Evolutionary conservation across 345 rosid genomes (phyloP).

Genomic region (Eucalyptus curtisii): DNA sequence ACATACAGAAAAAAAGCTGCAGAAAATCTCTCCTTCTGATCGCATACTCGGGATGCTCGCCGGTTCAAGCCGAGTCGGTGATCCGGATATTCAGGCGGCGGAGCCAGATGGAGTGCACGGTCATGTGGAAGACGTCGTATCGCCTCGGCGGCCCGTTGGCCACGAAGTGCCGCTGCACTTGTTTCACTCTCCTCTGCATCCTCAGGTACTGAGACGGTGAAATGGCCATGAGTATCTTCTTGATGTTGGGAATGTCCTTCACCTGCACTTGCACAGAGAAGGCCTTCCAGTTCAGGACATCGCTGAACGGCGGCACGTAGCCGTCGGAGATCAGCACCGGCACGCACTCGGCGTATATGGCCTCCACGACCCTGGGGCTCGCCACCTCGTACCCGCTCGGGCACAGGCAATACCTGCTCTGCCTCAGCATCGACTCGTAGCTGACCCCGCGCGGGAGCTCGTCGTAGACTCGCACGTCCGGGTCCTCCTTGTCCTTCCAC

Average conservation of each 20-base stretch:
- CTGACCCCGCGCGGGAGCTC: slow-evolving; percentile 19
- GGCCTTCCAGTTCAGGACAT: slow-evolving; percentile 51
- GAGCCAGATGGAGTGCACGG: slow-evolving; percentile 28
- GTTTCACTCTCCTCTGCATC: slow-evolving; percentile 22
- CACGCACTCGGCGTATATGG: slow-evolving; percentile 52
- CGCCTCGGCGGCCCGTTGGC: slow-evolving; percentile 14
- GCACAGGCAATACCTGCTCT: slow-evolving; percentile 51
- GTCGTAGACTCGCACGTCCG: slow-evolving; percentile 44
- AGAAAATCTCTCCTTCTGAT: background rate
- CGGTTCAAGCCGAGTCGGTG: background rate
- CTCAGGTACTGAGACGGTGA: slow-evolving; percentile 12
- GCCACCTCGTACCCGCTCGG: slow-evolving; percentile 53
- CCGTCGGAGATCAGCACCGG: slow-evolving; percentile 48
- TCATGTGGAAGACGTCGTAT: slow-evolving; percentile 26
- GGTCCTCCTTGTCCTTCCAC: slow-evolving; percentile 45
- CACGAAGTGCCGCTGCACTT: slow-evolving; percentile 30
- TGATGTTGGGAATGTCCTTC: slow-evolving; percentile 27
- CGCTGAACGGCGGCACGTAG: slow-evolving; percentile 42
- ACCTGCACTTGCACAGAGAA: slow-evolving; percentile 35
- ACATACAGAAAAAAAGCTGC: background rate
- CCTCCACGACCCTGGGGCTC: slow-evolving; percentile 50
- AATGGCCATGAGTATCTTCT: slow-evolving; percentile 19
- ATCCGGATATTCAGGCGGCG: slow-evolving; percentile 18
- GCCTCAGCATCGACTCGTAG: slow-evolving; percentile 37
- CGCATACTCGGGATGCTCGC: background rate